Evolutionary conservation across 164 flowering plant species (phyloP), one percentile per base, ranked within the genome.

Genomic region (Cinnamomum micranthum): DNA sequence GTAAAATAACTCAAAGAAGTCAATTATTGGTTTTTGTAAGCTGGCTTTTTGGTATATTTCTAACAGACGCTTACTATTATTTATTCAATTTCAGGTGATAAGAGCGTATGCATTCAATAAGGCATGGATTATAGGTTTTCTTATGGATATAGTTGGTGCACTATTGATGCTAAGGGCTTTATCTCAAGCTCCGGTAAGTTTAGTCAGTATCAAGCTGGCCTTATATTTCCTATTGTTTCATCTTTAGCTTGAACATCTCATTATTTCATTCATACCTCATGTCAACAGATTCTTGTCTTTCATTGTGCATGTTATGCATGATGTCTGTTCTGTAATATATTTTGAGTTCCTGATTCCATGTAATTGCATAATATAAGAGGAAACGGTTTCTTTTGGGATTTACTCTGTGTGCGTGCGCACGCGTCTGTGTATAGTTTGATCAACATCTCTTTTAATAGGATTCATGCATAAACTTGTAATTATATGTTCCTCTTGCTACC

Each of bases 141-240:
- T 91, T 50, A 88, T 96, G 98, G 99, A 96, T 80, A 87, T 96
- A 51, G 79, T 85, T 81, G 99, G 99, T 47, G 99, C 97, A 14
- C 1, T 90, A 67, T 81, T 96, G 86, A 96, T 96, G 99, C 76
- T 96, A 83, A 88, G 83, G 84, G 99, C 99, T 14, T 80, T 96
- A 70, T 91, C 98, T 76, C 88, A 59, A 80, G 98, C 99, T 78
- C 99, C 98, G 41, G 99, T 95, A 82, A 88, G 90, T 86, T 47
- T 28, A 55, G 22, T 51, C n/a, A 12, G 7, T 50, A 63, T 74
- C 25, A 64, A 47, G 31, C 67, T 10, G 67, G 15, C 28, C 22
- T 19, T 60, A 23, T 64, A 23, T 25, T 25, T 25, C 11, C 17
- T 22, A 22, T 64, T 67, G 41, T 31, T 67, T 14, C 19, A 67